Evolutionary conservation across 1,139 yeast genomes (phyloP), one percentile per base, ranked within the genome.

Genomic region (Cylindricascospora bacillispora): DNA sequence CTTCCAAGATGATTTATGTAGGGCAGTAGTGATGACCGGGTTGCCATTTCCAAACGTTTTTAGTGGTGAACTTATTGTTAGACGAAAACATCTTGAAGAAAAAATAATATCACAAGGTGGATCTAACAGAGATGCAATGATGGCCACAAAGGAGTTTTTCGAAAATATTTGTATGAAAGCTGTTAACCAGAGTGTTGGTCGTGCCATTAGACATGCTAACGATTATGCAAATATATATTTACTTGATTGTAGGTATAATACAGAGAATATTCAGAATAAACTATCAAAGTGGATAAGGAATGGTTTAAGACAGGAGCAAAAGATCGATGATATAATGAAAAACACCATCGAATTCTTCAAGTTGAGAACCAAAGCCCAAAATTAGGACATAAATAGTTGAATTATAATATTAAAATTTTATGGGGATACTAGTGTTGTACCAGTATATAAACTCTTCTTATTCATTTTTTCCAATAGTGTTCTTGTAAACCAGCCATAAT

Each of bases 121-220:
- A 5, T 40, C 48, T 10, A 33, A 31, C 16, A 28, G 35, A 25
- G 48, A 47, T 16, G 55, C 57, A 3, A 34, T 28, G 14, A 41
- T 38, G 15, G 60, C 56, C 2, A 45, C 58, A 20, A 39, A 51
- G 44, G 32, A 48, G 42, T 83, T 72, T 45, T 79, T 81, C 45
- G 95, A 85, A 43, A 83, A 82, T 47, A 62, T 83, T 6, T 85
- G 95, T 50, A 80, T 89, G 93, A 69, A 89, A 35, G 80, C 95
- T 0, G 83, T 86, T 2, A 86, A 86, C 49, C 98, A 86, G 55
- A 75, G 93, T 55, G 77, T 89, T 13, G 98, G 97, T 1, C 66
- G 98, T 44, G 83, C 95, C 13, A 86, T 86, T 23, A 62, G 98
- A 35, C 95, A 86, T 52, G 67, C 67, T 16, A 65, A 68, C 27